A percentile compares a stretch with the other conserved stretches of the same genome.
These are phyloP conservation scores for Bruguiera sexangula DNA, from an alignment of 345 rosid species.

Conservation along the genomic window DNA sequence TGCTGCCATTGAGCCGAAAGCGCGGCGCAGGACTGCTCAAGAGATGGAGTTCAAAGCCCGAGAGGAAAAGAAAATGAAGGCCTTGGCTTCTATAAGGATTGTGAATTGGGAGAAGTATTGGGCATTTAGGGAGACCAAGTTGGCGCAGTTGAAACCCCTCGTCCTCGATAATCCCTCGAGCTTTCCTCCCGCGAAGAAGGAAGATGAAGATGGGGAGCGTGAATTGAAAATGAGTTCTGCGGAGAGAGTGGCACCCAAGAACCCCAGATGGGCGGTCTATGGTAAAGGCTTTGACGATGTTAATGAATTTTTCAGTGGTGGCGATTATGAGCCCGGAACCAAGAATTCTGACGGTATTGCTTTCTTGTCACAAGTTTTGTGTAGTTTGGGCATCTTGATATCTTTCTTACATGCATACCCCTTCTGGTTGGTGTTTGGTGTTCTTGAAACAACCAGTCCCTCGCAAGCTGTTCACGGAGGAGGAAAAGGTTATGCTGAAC, in stretches of 20 bases:
- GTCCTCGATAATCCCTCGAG: conserved; percentile 53
- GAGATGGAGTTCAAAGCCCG: conserved; percentile 61
- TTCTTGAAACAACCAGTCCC: conserved; percentile 29
- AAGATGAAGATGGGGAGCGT: conserved; percentile 24
- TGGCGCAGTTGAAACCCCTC: conserved; percentile 56
- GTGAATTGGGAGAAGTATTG: conserved; percentile 58
- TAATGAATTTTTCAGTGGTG: conserved; percentile 55
- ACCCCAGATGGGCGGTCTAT: conserved; percentile 89
- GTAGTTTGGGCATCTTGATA: no score
- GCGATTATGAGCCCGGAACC: conserved; percentile 45
- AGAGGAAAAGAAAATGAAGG: conserved; percentile 59
- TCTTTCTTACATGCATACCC: no score
- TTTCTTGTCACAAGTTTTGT: not conserved
- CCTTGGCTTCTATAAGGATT: conserved; percentile 49
- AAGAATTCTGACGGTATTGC: conserved; percentile 54
- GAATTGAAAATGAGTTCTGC: conserved; percentile 15
- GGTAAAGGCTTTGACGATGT: conserved; percentile 86
- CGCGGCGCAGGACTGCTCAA: conserved; percentile 69
- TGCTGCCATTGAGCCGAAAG: conserved; percentile 58
- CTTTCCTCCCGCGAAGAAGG: conserved; percentile 19
- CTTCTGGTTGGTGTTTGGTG: not conserved
- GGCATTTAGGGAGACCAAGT: conserved; percentile 59
- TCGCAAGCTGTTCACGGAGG: conserved; percentile 64
- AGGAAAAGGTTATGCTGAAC: conserved; percentile 75
- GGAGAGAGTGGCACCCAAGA: conserved; percentile 66